A percentile compares a stretch with the other conserved stretches of the same genome.
Evolutionary conservation across 169 alveolate species (phyloP).

Genomic region (Eimeria acervulina): DNA sequence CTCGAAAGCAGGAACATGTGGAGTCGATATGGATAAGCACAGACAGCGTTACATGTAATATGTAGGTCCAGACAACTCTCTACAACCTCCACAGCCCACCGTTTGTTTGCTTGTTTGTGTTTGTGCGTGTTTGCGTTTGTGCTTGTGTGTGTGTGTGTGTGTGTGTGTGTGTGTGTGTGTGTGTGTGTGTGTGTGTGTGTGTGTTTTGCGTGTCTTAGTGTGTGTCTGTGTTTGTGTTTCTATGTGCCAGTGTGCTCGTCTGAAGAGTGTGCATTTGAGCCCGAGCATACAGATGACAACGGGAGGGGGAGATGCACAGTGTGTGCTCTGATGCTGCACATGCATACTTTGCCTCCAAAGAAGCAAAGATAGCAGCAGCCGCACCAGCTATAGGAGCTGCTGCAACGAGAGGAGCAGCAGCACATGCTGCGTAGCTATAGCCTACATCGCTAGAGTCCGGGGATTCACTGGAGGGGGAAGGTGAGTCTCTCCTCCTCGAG

Average conservation of each 20-base stretch:
- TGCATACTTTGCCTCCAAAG: neutral
- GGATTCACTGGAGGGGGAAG: constrained; percentile 72
- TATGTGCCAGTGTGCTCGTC: too few species aligned
- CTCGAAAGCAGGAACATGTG: neutral
- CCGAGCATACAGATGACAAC: neutral
- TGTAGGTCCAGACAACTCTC: neutral
- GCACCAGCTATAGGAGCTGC: neutral
- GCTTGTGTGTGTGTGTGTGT: neutral
- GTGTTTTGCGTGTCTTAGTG: too few species aligned
- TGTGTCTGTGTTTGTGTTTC: too few species aligned
- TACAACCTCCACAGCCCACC: too few species aligned
- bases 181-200: too few species aligned
- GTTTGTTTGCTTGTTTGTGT: neutral
- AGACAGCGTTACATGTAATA: too few species aligned
- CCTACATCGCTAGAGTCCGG: constrained; percentile 60
- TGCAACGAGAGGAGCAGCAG: neutral
- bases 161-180: too few species aligned
- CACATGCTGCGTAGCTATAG: neutral
- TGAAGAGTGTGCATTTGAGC: neutral
- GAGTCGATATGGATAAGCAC: neutral
- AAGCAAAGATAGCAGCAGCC: neutral
- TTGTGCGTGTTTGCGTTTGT: neutral
- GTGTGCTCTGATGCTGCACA: neutral
- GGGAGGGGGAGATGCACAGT: neutral
- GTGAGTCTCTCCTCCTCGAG: constrained; percentile 55